Evolutionary conservation across 2,329 filamentous ascomycete species (phyloP).

Genomic region (Cladosporium sp.): DNA sequence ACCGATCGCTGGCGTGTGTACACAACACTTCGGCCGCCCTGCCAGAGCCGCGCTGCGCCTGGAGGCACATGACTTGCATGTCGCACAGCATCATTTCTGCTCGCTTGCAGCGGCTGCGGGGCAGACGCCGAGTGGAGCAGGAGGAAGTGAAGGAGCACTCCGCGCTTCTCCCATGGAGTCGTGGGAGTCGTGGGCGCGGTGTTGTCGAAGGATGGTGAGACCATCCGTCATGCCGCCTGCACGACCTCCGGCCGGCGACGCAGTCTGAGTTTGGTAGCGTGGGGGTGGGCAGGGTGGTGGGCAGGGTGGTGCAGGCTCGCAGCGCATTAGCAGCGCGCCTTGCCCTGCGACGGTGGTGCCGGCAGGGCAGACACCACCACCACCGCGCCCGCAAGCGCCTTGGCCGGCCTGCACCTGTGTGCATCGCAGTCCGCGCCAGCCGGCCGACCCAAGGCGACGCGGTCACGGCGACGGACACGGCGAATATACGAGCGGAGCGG

Average conservation of each 20-base stretch:
- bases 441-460: no score
- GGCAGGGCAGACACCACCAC: slow-evolving; percentile 5
- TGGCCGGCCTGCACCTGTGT: not conserved
- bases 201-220: slow-evolving; percentile 7
- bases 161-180: no score
- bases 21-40: not conserved
- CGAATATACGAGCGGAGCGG: not conserved
- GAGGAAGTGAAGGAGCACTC: not conserved
- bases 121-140: not conserved
- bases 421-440: not conserved
- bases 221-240: slow-evolving; percentile 3
- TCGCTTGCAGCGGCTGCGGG: slow-evolving; percentile 10
- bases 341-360: not conserved
- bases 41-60: not conserved
- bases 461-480: no score
- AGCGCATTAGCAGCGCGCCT: not conserved
- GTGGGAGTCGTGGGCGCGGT: not conserved
- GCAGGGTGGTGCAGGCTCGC: not conserved
- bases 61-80: slow-evolving; percentile 4
- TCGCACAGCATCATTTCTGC: slow-evolving; percentile 2
- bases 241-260: not conserved
- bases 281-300: slow-evolving; percentile 4
- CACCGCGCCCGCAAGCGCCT: not conserved
- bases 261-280: not conserved
- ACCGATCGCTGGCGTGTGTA: no score